A percentile compares a stretch with the other conserved stretches of the same genome.
These are phyloP conservation scores for Dactylonectria macrodidyma DNA, from an alignment of 2,329 filamentous ascomycete genomes.

Conservation along the genomic window DNA sequence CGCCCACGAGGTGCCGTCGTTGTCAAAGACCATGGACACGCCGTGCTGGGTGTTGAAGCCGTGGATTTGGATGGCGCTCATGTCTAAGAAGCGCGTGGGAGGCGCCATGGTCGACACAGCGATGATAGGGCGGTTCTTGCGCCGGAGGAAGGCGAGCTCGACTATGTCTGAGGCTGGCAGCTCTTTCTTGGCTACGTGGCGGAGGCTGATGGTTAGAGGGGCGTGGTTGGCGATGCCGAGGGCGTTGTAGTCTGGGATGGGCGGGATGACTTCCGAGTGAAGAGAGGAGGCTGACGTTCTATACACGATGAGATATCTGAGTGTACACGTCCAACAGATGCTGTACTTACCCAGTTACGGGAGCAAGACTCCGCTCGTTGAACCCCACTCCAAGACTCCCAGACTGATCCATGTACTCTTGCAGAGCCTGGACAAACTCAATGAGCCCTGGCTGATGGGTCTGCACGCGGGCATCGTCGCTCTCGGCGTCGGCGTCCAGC, in stretches of 20 bases:
- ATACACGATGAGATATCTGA: not conserved
- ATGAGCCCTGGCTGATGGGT: constrained; percentile 34
- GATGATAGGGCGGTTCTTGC: constrained; percentile 37
- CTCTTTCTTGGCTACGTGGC: constrained; percentile 47
- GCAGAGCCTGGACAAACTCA: constrained; percentile 45
- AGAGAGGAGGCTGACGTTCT: constrained; percentile 44
- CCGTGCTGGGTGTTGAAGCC: constrained; percentile 43
- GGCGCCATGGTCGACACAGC: constrained; percentile 45
- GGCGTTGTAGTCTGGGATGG: constrained; percentile 46
- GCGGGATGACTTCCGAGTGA: constrained; percentile 40
- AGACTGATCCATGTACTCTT: constrained; percentile 42
- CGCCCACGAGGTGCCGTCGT: constrained; percentile 42
- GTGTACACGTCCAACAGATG: accelerated
- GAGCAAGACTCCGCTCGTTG: constrained; percentile 24
- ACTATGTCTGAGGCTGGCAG: constrained; percentile 45
- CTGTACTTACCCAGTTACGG: constrained; percentile 30
- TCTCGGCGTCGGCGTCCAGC: constrained; percentile 36
- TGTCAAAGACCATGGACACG: constrained; percentile 43
- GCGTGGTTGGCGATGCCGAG: constrained; percentile 46
- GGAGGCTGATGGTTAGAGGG: constrained; percentile 43
- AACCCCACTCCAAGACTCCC: constrained; percentile 27
- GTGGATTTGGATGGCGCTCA: constrained; percentile 39
- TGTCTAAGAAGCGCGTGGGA: constrained; percentile 46
- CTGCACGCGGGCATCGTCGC: constrained; percentile 40
- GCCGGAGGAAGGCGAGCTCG: constrained; percentile 40